A percentile compares a stretch with the other conserved stretches of the same genome.
phyloP scores from a whole-genome alignment of 2,329 filamentous ascomycete species.

The Alternaria sp. region DNA sequence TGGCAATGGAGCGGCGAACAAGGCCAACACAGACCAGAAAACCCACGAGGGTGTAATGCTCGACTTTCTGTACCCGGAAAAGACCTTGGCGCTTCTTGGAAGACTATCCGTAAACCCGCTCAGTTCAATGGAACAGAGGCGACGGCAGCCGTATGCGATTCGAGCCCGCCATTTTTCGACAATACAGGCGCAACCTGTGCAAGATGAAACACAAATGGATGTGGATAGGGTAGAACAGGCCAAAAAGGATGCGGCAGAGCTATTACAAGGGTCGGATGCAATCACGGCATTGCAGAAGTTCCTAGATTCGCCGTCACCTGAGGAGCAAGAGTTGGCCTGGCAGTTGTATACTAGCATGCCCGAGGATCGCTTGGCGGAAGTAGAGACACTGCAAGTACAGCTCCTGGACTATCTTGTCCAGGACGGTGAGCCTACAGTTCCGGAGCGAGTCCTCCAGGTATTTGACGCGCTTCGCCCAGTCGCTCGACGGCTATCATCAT shows the following conservation, averaged over 20 bases:
- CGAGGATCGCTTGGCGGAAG: constrained; percentile 1
- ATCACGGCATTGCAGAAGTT: constrained; percentile 26
- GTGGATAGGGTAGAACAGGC: constrained; percentile 16
- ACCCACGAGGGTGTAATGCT: constrained; percentile 37
- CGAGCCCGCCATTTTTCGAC: constrained; percentile 38
- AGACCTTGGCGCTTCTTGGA: constrained; percentile 50
- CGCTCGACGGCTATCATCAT: constrained; percentile 52
- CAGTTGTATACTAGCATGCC: constrained; percentile 44
- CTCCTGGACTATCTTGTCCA: constrained; percentile 40
- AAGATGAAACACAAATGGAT: constrained; percentile 11
- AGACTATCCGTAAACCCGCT: constrained; percentile 27
- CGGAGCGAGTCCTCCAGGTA: constrained; percentile 52
- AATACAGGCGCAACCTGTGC: constrained; percentile 12
- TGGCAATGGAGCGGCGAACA: constrained; percentile 11
- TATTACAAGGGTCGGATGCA: constrained; percentile 23
- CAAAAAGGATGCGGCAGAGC: constrained; percentile 25
- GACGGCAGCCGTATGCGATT: constrained; percentile 27
- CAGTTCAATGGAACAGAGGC: constrained; percentile 34
- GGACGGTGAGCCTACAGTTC: constrained; percentile 41
- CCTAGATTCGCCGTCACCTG: constrained; percentile 15
- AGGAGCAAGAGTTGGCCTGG: constrained; percentile 44
- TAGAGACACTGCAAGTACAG: constrained; percentile 17
- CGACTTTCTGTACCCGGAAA: constrained; percentile 57
- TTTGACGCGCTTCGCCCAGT: constrained; percentile 52
- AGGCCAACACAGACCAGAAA: not conserved